Base-by-base conservation (phyloP, 176 grass and related monocot species). In the Carex kokanica region DNA sequence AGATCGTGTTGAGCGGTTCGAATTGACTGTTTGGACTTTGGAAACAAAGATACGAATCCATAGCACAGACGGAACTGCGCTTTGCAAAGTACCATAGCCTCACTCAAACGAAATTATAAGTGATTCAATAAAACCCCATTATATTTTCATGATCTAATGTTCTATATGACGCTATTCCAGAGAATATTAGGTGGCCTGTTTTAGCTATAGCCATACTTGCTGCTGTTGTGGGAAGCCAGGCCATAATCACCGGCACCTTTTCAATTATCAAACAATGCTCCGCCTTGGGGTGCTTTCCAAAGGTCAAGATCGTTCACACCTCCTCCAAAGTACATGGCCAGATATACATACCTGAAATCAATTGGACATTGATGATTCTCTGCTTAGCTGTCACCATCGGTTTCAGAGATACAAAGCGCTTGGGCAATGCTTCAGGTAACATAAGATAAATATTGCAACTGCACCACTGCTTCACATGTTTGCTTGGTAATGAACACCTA, bases 331-430 rank as follows among this genome's bases (percentile, higher is more conserved):
- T 99, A 45, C 96, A 99, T 0, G 96, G 96, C 9, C 96, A 99
- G 84, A 99, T 99, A 49, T 99, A 99, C 74, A 99, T 95, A 32
- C 96, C 96, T 0, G 96, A 99, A 86, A 99, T 99, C 83, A 99
- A 99, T 56, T 99, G 96, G 96, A 95, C 85, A 64, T 63, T 99
- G 74, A 95, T 99, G 93, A 81, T 95, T 80, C 66, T 99, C 32
- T 99, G 96, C 60, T 89, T 95, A 47, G 96, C 93, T 31, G 85
- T 95, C 56, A 99, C 96, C 16, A 88, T 99, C 24, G 96, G 96
- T 27, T 99, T 99, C 88, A 91, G 96, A 78, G 93, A 95, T 82
- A 99, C 96, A 9, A 99, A 99, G 56, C 85, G 73, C 55, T 27
- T 99, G 88, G 96, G 96, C 2, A 99, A 99, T 83, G 96, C 96